Evolutionary conservation across 225 moss, liverwort and hornwort species (phyloP), one percentile per base, ranked within the genome.

Genomic region (Pleurozium schreberi): DNA sequence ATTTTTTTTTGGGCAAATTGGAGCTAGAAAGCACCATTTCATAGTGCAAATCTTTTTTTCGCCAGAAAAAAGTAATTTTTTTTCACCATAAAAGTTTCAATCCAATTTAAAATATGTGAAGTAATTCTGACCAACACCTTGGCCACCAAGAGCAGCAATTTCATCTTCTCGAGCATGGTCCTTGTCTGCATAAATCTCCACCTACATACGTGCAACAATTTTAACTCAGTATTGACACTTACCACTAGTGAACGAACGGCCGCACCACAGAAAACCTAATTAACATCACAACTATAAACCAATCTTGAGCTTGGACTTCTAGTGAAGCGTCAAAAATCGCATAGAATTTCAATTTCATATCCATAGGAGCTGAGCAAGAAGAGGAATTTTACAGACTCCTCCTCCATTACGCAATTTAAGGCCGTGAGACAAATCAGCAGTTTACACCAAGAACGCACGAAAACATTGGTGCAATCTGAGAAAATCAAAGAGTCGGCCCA

Each of bases 141-240:
- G 96, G 34, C 95, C 95, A 83, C 98, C 98, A 73, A 98, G 93
- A 79, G 92, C 93, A 58, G 93, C 86, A 83, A 97, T 95, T 88
- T 96, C 95, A 88, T 97, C 97, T 90, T 88, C 96, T 82, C 96
- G 94, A 34, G 96, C 95, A 91, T 91, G 93, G 70, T 98, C 98
- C 82, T 95, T 96, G 81, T 98, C 96, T 86, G 93, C 95, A 85
- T 97, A 97, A 69, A 96, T 94, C 63, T 95, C 97, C 71, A 93
- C 93, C 95, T 96, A 68, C 67, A 91, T 31, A 31, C 27, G 80
- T 20, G 59, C 75, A 80, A 73, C 45, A 89, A 34, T 61, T 77
- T 30, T 67, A 88, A 82, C 68, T 55, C 78, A 75, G 34, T 77
- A 78, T 84, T n/a, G n/a, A 45, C 55, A 88, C 33, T 74, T 30